Conservation (phyloP, 345 rosid species). For the Hypericum androsaemum region DNA sequence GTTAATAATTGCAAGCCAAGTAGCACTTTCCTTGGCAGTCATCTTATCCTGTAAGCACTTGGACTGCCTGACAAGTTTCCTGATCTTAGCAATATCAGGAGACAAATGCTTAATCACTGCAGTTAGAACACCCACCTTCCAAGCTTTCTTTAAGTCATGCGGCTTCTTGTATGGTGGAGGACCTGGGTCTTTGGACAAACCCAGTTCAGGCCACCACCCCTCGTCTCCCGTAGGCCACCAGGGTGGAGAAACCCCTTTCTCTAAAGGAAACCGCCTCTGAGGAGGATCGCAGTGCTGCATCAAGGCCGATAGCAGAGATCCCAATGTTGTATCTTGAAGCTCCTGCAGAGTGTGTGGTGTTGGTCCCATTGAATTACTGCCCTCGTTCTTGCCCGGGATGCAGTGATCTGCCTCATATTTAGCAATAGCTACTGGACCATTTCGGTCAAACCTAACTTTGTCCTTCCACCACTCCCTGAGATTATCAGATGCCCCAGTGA, state of each 20-base stretch:
- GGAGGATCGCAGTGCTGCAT: slow-evolving; percentile 53
- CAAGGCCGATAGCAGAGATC: slow-evolving; percentile 11
- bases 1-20: slow-evolving; percentile 85
- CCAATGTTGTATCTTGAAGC: slow-evolving; percentile 2
- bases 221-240: slow-evolving; percentile 70
- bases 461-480: slow-evolving; percentile 99
- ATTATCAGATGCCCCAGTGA: slow-evolving; percentile 82
- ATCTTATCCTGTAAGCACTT: slow-evolving; percentile 86
- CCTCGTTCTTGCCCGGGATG: slow-evolving; percentile 42
- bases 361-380: slow-evolving; percentile 39
- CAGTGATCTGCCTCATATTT: slow-evolving; percentile 60
- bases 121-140: slow-evolving; percentile 3
- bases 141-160: slow-evolving; percentile 72
- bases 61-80: slow-evolving; percentile 11
- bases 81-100: not conserved
- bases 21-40: slow-evolving; percentile 84
- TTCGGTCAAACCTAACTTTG: slow-evolving; percentile 81
- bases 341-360: slow-evolving; percentile 63
- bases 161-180: slow-evolving; percentile 17
- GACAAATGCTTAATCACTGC: slow-evolving; percentile 3
- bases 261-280: not conserved
- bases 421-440: slow-evolving; percentile 78
- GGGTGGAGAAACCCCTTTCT: slow-evolving; percentile 1
- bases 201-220: not conserved
- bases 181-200: not conserved